Conservation (phyloP, 352 stramenopile genomes). For the Phytophthora syringae region DNA sequence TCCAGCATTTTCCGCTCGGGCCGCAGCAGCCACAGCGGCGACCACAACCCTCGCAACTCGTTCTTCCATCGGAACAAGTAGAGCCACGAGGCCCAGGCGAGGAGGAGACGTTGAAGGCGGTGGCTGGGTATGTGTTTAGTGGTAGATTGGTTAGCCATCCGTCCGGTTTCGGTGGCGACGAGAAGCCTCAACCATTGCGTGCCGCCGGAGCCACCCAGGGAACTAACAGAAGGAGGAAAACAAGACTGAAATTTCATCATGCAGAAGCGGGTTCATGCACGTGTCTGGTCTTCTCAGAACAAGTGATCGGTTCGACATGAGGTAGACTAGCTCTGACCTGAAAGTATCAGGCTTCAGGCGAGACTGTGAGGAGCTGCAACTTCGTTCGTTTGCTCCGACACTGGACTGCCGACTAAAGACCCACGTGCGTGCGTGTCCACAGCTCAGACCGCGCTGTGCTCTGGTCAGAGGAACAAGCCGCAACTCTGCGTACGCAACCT, state of each 20-base stretch:
- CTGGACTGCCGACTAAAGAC: conserved; percentile 20
- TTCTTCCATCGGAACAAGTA: conserved; percentile 76
- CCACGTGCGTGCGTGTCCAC: conserved; percentile 19
- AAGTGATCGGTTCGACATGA: conserved; percentile 2
- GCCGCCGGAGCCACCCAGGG: conserved; percentile 22
- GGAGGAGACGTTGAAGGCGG: not conserved
- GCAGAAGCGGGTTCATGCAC: conserved; percentile 8
- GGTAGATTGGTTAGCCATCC: conserved; percentile 30
- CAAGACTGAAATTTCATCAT: conserved; percentile 29
- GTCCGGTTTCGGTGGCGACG: conserved; percentile 25
- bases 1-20: conserved; percentile 64
- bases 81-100: not conserved
- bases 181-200: conserved; percentile 28
- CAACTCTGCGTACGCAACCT: not conserved
- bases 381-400: no score
- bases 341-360: not conserved
- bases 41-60: conserved; percentile 52
- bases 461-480: conserved; percentile 23
- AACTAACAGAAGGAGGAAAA: conserved; percentile 28
- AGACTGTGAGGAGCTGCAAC: not conserved
- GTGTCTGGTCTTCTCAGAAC: conserved; percentile 10
- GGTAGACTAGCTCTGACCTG: conserved; percentile 5
- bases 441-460: conserved; percentile 21
- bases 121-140: conserved; percentile 43
- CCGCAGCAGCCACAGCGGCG: conserved; percentile 41